Conservation (phyloP, 2,329 filamentous ascomycete genomes). For the Alternaria hordeiaustralica region DNA sequence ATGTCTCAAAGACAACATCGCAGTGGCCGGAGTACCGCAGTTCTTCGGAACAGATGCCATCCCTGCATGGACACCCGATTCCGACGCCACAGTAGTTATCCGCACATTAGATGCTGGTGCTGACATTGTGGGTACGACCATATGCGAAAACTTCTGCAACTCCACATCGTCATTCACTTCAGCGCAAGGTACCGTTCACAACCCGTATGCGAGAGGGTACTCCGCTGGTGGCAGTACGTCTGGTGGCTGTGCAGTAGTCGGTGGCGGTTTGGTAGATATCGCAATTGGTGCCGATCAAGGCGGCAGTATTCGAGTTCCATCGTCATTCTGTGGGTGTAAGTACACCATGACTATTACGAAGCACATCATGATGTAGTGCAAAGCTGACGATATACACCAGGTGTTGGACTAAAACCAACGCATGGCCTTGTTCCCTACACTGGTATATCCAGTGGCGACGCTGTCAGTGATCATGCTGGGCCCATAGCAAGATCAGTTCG, state of each 20-base stretch:
- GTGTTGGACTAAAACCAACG: slow-evolving; percentile 53
- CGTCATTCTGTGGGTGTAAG: slow-evolving; percentile 45
- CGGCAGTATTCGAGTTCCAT: slow-evolving; percentile 48
- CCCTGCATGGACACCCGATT: slow-evolving; percentile 56
- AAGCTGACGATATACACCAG: background rate
- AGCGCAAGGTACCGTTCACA: slow-evolving; percentile 47
- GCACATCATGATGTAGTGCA: background rate
- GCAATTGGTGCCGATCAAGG: slow-evolving; percentile 51
- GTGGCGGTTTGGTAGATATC: slow-evolving; percentile 46
- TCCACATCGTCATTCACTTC: slow-evolving; percentile 57
- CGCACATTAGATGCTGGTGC: slow-evolving; percentile 60
- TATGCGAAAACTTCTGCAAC: slow-evolving; percentile 63
- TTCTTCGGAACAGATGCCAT: slow-evolving; percentile 61
- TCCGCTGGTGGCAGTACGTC: slow-evolving; percentile 58
- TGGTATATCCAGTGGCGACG: slow-evolving; percentile 49
- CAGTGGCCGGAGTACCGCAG: slow-evolving; percentile 61
- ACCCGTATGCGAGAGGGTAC: slow-evolving; percentile 55
- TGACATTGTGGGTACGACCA: slow-evolving; percentile 58
- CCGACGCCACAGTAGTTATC: slow-evolving; percentile 62
- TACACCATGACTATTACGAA: background rate
- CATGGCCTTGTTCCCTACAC: slow-evolving; percentile 60
- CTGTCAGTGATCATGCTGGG: slow-evolving; percentile 54
- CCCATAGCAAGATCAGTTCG: slow-evolving; percentile 35
- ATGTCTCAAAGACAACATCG: slow-evolving; percentile 63
- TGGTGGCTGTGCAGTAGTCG: slow-evolving; percentile 54